Conservation (phyloP, 306 rosid species). For the Castanospermum australe region DNA sequence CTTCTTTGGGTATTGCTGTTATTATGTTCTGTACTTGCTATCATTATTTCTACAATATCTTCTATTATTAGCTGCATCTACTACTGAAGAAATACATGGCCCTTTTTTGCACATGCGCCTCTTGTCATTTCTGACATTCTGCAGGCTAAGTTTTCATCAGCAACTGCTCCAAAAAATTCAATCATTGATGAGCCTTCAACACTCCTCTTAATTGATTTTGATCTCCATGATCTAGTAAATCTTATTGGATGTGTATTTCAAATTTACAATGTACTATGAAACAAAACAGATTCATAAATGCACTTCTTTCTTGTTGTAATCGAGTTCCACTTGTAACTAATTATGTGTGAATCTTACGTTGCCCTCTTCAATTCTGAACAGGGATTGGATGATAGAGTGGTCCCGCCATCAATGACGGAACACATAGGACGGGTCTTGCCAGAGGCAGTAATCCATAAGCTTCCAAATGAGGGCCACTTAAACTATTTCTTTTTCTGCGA, state of each 20-base stretch:
- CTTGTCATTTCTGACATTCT: not conserved
- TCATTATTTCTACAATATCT: not conserved
- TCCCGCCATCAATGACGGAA: conserved; percentile 77
- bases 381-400: conserved; percentile 86
- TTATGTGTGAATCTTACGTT: not conserved
- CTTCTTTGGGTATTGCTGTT: conserved; percentile 6
- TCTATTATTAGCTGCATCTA: not conserved
- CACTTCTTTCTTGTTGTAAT: not conserved
- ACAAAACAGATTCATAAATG: not conserved
- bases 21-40: not conserved
- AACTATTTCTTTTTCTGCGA: conserved; percentile 83
- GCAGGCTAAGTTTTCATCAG: not conserved
- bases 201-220: not conserved
- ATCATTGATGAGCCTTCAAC: not conserved
- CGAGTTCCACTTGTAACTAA: not conserved
- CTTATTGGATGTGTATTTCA: not conserved
- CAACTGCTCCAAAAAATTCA: not conserved
- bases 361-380: conserved; percentile 36
- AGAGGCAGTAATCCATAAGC: conserved; percentile 67
- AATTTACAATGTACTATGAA: not conserved
- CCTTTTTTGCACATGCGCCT: not conserved
- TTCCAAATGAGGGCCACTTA: conserved; percentile 90
- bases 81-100: not conserved
- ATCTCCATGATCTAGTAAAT: not conserved
- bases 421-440: conserved; percentile 70